Evolutionary conservation across 2,329 filamentous ascomycete genomes (phyloP).

Genomic region (Fusarium abutilonis): DNA sequence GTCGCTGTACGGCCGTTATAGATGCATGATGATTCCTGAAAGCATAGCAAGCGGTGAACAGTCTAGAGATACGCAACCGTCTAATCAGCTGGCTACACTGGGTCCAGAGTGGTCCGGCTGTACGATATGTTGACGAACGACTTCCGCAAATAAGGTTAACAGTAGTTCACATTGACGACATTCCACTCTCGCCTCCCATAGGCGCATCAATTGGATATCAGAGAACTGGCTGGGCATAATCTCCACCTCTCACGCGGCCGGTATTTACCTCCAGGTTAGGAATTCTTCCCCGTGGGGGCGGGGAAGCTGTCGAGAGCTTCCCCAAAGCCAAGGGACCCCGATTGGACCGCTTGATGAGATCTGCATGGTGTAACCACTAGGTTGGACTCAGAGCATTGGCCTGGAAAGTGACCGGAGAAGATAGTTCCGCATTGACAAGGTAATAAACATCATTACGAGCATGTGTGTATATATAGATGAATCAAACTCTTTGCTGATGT

Average conservation of each 20-base stretch:
- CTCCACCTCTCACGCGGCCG: background rate
- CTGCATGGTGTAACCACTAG: background rate
- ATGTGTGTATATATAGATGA: background rate
- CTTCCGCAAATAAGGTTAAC: background rate
- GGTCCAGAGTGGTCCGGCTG: no score
- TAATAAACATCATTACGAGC: background rate
- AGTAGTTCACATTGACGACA: background rate
- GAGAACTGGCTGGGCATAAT: background rate
- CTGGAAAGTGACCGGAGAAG: background rate
- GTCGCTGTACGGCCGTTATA: no score
- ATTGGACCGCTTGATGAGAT: background rate
- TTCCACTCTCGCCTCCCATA: background rate
- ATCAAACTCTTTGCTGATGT: background rate
- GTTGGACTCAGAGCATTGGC: background rate
- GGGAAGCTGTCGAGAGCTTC: background rate
- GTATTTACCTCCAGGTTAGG: background rate
- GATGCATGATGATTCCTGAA: no score
- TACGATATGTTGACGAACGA: background rate
- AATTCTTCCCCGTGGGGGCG: background rate
- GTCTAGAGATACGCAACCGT: no score
- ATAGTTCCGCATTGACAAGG: background rate
- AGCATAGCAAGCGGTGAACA: no score
- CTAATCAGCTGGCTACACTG: no score
- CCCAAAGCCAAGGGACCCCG: background rate
- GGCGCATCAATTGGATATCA: constrained; percentile 1